Conservation (phyloP, 208 protist genomes). For the Angomonas deanei region DNA sequence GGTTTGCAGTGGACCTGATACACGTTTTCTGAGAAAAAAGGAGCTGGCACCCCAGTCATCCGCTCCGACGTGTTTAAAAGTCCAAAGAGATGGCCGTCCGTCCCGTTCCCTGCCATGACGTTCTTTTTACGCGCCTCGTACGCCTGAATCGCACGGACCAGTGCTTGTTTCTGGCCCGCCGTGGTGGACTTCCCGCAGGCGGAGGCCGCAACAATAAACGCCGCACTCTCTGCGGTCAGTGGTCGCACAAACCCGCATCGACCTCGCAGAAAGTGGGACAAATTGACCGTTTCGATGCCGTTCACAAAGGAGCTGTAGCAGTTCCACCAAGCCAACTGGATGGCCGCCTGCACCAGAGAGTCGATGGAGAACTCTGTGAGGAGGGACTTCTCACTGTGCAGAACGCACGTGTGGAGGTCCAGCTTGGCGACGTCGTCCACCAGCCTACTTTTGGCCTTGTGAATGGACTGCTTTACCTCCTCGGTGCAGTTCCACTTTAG, state of each 20-base stretch:
- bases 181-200: not conserved
- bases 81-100: conserved; percentile 61
- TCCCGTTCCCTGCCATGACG: conserved; percentile 33
- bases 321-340: conserved; percentile 78
- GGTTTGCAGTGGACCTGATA: not conserved
- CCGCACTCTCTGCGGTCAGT: conserved; percentile 39
- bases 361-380: not conserved
- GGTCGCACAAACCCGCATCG: conserved; percentile 50
- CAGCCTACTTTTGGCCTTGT: conserved; percentile 20
- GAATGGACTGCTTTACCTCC: conserved; percentile 28
- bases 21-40: conserved; percentile 22
- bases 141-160: conserved; percentile 26
- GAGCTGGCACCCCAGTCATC: conserved; percentile 25
- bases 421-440: conserved; percentile 32
- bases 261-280: conserved; percentile 62
- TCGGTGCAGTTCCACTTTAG: conserved; percentile 45
- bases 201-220: conserved; percentile 47
- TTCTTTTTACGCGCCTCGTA: conserved; percentile 21
- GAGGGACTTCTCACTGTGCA: conserved; percentile 17
- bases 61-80: conserved; percentile 35
- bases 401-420: conserved; percentile 32
- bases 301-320: conserved; percentile 53
- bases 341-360: conserved; percentile 13
- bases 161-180: conserved; percentile 15
- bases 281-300: conserved; percentile 41